A percentile compares a stretch with the other conserved stretches of the same genome.
Conservation (phyloP, 2,329 filamentous ascomycete species). For the Blumeriella jaapii region DNA sequence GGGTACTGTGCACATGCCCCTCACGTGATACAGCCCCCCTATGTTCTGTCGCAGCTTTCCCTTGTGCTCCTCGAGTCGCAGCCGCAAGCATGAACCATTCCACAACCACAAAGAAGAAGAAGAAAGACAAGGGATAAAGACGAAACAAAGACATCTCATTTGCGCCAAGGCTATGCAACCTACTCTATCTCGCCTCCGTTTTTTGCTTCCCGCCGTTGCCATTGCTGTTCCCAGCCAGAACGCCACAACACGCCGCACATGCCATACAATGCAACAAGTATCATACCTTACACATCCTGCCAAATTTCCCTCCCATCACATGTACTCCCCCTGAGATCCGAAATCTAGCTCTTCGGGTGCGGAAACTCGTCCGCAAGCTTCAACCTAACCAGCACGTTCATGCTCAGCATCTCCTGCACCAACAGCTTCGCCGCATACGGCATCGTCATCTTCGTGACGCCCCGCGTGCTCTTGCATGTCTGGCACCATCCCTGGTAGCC, state of each 20-base stretch:
- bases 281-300: background rate
- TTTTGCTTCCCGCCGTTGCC: background rate
- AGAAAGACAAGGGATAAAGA: background rate
- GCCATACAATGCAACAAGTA: background rate
- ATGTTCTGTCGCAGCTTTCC: too few relatives aligned
- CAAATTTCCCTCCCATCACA: background rate
- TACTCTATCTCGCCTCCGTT: constrained; percentile 2
- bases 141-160: background rate
- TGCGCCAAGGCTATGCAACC: constrained; percentile 8
- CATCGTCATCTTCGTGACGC: constrained; percentile 88
- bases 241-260: background rate
- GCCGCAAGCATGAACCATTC: too few relatives aligned
- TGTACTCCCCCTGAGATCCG: too few relatives aligned
- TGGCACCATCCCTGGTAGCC: constrained; percentile 93
- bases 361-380: constrained; percentile 93
- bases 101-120: too few relatives aligned
- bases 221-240: background rate
- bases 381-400: constrained; percentile 94
- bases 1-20: too few relatives aligned
- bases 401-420: constrained; percentile 91
- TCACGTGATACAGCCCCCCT: too few relatives aligned
- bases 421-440: constrained; percentile 94
- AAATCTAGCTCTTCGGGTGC: constrained; percentile 15
- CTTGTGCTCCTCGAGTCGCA: too few relatives aligned
- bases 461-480: constrained; percentile 74